Evolutionary conservation across 805 yeast species (phyloP).

Genomic region (Candida sphagnicola): DNA sequence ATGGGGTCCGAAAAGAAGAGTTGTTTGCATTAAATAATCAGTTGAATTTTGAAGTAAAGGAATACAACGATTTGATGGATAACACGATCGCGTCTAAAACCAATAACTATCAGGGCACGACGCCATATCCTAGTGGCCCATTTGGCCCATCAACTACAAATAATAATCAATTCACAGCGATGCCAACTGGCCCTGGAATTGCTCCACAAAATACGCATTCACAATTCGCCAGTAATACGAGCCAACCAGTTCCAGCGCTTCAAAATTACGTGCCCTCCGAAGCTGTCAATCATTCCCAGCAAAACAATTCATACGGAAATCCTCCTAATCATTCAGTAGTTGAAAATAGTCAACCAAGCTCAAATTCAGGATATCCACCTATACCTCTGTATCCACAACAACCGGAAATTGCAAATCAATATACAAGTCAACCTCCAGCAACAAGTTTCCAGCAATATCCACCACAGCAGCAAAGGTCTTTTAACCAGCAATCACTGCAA

Average conservation of each 20-base stretch:
- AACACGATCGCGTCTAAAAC: constrained; percentile 24
- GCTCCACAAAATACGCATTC: not conserved
- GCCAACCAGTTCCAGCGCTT: too few species aligned
- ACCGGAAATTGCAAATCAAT: not conserved
- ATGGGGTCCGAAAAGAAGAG: constrained; percentile 74
- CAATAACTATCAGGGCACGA: constrained; percentile 8
- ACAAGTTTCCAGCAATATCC: not conserved
- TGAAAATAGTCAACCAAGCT: not conserved
- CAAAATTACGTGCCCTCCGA: too few species aligned
- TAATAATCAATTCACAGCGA: not conserved
- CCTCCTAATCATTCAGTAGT: not conserved
- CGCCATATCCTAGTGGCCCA: constrained; percentile 11
- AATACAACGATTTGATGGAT: constrained; percentile 69
- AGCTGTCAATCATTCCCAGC: too few species aligned
- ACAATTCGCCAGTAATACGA: not conserved
- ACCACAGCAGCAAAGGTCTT: not conserved
- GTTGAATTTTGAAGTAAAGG: constrained; percentile 61
- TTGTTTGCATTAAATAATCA: constrained; percentile 66
- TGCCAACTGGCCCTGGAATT: not conserved
- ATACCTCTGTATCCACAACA: not conserved
- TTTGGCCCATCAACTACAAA: not conserved
- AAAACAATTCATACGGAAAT: too few species aligned
- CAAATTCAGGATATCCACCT: not conserved
- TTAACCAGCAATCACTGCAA: constrained; percentile 4
- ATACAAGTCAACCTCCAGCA: not conserved